A percentile compares a stretch with the other conserved stretches of the same genome.
These are phyloP conservation scores for Sugiyamaella floridensis DNA, from an alignment of 805 yeast genomes.

Conservation along the genomic window DNA sequence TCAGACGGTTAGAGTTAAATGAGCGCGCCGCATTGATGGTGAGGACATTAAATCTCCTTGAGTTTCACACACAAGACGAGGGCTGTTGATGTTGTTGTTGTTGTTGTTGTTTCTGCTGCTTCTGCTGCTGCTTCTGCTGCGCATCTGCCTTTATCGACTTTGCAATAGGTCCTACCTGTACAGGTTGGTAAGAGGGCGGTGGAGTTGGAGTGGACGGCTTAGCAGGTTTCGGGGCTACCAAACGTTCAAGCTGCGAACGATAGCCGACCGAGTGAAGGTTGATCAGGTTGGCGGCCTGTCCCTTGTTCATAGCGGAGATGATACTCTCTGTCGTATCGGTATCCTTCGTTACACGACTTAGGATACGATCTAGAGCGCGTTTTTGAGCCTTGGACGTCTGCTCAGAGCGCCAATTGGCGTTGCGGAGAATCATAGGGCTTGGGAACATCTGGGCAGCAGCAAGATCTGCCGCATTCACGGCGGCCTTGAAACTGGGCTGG, in stretches of 20 bases:
- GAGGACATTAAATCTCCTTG: neutral
- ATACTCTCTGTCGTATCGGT: neutral
- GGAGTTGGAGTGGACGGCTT: neutral
- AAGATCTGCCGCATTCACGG: conserved; percentile 14
- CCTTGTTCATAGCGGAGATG: conserved; percentile 4
- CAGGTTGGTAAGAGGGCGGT: neutral
- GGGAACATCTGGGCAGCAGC: conserved; percentile 5
- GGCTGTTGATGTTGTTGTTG: too few relatives aligned
- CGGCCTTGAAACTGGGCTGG: conserved; percentile 5
- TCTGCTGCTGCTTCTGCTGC: too few relatives aligned
- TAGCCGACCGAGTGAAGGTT: conserved; percentile 5
- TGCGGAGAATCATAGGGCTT: neutral
- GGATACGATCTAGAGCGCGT: neutral
- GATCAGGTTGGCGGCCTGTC: conserved; percentile 5
- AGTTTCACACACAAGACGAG: neutral
- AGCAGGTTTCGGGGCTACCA: neutral
- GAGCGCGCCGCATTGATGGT: neutral
- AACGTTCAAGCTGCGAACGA: neutral
- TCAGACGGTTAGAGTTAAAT: neutral
- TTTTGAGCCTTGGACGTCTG: neutral
- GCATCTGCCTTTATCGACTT: too few relatives aligned
- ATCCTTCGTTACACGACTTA: neutral
- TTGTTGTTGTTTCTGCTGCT: too few relatives aligned
- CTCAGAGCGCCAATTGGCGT: conserved; percentile 11
- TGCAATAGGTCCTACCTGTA: neutral